These are phyloP conservation scores for Aspergillus tamarii DNA, from an alignment of 2,329 filamentous ascomycete genomes.

Conservation along the genomic window DNA sequence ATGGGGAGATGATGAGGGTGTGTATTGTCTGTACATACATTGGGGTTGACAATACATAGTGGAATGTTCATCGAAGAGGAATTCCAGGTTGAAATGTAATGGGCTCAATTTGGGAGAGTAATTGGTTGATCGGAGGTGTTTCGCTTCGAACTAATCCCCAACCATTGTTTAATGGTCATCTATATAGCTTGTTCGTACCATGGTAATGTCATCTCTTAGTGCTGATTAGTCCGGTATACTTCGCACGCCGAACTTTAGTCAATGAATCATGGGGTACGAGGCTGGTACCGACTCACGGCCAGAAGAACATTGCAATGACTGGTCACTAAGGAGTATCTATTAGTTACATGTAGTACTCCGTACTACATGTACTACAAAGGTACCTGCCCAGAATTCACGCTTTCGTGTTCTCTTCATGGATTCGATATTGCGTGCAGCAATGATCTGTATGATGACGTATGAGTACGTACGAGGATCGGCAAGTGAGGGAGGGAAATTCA, in stretches of 20 bases:
- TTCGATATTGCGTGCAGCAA: neutral
- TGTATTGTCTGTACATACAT: neutral
- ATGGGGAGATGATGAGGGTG: neutral
- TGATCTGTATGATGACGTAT: constrained; percentile 1
- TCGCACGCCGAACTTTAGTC: neutral
- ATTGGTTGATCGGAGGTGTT: neutral
- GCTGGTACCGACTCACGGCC: neutral
- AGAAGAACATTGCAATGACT: neutral
- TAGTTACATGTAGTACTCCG: neutral
- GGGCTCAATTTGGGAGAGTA: neutral
- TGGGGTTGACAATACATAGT: neutral
- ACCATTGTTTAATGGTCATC: neutral
- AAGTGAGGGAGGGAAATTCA: neutral
- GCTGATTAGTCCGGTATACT: neutral
- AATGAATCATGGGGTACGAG: neutral
- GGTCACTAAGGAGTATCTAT: neutral
- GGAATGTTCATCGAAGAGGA: neutral
- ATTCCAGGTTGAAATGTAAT: neutral
- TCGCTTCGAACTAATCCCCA: neutral
- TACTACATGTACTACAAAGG: neutral
- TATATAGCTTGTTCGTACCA: neutral
- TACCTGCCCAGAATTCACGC: neutral
- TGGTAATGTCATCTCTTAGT: neutral
- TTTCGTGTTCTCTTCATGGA: neutral
- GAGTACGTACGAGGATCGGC: neutral